Evolutionary conservation across 305 asterid genomes (phyloP), one percentile per base, ranked within the genome.

Genomic region (Ajuga reptans): DNA sequence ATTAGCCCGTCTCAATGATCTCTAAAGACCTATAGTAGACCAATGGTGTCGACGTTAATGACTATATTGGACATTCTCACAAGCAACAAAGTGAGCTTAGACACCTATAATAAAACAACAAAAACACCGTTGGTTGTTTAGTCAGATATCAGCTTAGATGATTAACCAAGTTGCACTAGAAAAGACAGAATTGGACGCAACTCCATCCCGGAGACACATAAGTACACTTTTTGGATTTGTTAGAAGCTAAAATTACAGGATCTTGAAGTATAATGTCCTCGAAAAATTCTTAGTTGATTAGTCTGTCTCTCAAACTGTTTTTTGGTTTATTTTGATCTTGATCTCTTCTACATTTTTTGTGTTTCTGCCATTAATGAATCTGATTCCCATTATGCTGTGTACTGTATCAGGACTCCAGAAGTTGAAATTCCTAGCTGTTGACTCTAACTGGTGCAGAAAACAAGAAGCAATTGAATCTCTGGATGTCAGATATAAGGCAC

Each of bases 391-490:
- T 64, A 45, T 63, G 50, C 51, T 72, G 29, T 61, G 64, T 73
- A 31, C 74, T 52, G 74, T 72, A 31, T 69, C 85, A 87, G 95
- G 84, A 39, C 75, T 83, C 39, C 84, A 83, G 58, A 84, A 83
- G 84, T 69, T 93, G 82, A 72, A 69, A 69, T 89, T 91, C 75
- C 71, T 84, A 16, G 78, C 80, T 79, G 76, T 52, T 66, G 97
- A 86, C 76, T 65, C 81, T 50, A 49, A 74, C 79, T 91, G 96
- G 94, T 75, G 79, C 68, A 77, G 81, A 70, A 93, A 89, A 77
- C 77, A 64, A 64, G 92, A 87, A 78, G 96, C 87, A 56, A 87
- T 93, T 79, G 82, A 72, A 80, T 89, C 92, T 65, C 79, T 89
- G 82, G 80, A 91, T 80, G 69, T 47, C 79, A 83, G 81, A 85